These are phyloP conservation scores for Vaucheria bursata DNA, from an alignment of 352 stramenopile genomes.

Conservation along the genomic window DNA sequence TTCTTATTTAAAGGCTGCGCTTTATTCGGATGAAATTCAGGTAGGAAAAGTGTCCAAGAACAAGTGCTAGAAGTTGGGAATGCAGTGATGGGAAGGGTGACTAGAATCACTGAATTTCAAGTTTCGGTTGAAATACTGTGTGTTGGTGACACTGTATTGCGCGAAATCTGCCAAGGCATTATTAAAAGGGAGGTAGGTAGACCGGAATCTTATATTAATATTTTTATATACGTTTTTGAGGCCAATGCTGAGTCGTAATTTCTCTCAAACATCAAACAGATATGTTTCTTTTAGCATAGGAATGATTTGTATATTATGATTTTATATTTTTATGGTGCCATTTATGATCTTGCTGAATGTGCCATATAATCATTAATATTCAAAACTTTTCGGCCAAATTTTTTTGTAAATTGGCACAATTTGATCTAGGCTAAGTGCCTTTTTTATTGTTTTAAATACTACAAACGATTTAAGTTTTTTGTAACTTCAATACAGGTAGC, in stretches of 20 bases:
- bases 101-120: constrained; percentile 29
- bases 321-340: too few relatives aligned
- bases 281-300: background rate
- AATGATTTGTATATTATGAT: too few relatives aligned
- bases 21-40: constrained; percentile 13
- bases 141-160: constrained; percentile 37
- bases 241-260: background rate
- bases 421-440: too few relatives aligned
- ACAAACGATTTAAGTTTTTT: too few relatives aligned
- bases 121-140: constrained; percentile 45
- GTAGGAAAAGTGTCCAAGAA: too few relatives aligned
- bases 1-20: constrained; percentile 18
- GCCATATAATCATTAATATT: too few relatives aligned
- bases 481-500: too few relatives aligned
- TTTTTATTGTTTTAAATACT: too few relatives aligned
- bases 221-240: background rate
- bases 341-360: too few relatives aligned
- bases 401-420: too few relatives aligned
- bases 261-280: background rate
- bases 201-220: too few relatives aligned
- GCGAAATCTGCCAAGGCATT: constrained; percentile 45
- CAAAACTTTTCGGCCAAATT: too few relatives aligned
- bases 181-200: constrained; percentile 46
- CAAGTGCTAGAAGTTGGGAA: constrained; percentile 47
- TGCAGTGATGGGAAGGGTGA: constrained; percentile 38